A percentile compares a stretch with the other conserved stretches of the same genome.
These are phyloP conservation scores for Citrus medica DNA, from an alignment of 345 rosid genomes.

Conservation along the genomic window DNA sequence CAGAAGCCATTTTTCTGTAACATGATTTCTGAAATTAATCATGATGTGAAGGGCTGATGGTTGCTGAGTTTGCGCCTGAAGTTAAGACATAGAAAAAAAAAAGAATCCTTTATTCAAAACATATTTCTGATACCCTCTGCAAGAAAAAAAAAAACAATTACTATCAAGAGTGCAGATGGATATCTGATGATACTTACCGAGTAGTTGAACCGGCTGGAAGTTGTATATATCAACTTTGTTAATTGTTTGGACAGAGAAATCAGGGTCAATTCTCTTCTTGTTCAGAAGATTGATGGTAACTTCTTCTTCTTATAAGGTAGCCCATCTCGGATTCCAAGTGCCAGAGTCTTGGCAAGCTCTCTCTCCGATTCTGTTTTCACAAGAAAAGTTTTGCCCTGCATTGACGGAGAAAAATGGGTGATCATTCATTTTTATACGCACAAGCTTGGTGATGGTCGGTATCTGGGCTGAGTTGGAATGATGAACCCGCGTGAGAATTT, in stretches of 20 bases:
- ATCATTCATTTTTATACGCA: neutral
- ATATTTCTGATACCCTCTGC: neutral
- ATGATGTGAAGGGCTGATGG: neutral
- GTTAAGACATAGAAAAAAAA: neutral
- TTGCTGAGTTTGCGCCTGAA: neutral
- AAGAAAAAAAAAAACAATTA: neutral
- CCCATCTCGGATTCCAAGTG: neutral
- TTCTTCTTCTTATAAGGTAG: constrained; percentile 6
- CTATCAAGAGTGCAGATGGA: neutral
- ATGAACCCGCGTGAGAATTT: neutral
- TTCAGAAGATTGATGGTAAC: constrained; percentile 4
- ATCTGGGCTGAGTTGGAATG: no score
- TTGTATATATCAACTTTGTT: constrained; percentile 12
- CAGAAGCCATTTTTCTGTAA: neutral
- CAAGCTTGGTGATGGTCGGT: neutral
- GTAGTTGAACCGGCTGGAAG: constrained; percentile 24
- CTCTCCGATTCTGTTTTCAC: no score
- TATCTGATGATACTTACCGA: constrained; percentile 20
- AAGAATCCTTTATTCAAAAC: neutral
- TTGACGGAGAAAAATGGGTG: neutral
- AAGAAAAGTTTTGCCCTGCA: neutral
- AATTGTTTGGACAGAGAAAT: neutral
- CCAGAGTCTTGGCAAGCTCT: neutral
- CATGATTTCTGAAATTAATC: neutral
- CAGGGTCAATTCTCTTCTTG: constrained; percentile 5